Base-by-base conservation (phyloP, 352 stramenopile genomes). In the Elongisporangium senticosum region DNA sequence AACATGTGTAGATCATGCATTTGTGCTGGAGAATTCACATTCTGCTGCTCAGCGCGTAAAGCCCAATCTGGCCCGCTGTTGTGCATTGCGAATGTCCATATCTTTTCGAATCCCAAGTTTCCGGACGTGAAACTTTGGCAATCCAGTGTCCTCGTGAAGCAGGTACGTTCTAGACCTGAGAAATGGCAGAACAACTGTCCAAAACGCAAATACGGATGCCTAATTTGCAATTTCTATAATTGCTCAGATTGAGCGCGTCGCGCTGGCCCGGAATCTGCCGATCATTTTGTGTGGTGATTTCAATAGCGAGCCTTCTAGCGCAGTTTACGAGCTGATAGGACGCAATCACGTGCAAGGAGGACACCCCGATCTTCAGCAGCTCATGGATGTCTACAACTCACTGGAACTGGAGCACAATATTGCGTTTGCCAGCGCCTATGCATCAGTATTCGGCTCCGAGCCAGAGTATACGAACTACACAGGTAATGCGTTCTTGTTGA, bases 91-190 rank as follows among this genome's bases (percentile, higher is more conserved):
- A 99, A 99, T 65, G 98, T 98, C 4, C 97, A 99, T 81, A 84
- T 99, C 23, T 99, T 99, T 67, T 98, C 92, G 51, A 98, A 99
- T 73, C 97, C 97, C 51, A 97, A 99, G 67, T 98, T 97, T 62
- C 93, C 93, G 15, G 97, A 99, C 73, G 96, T 99, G 40, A 99
- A 99, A 79, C 84, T 99, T 23, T 99, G 97, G 96, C 97, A 99
- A 73, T 89, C 87, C 26, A 81, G 87, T 50, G 83, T 88, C 53
- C 72, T 98, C 4, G 55, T 96, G 28, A 88, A 96, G 59, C 80
- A 95, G 77, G 82, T 91, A 43, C 3, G 56, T 61, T 3, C 20
- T 48, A 6, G 7, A 1, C 21, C 23, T 61, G 4, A 7, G 28
- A 6, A 2, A 8, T 39, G 28, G 8, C 2, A 13, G 28, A 2